Conservation (phyloP, 1,284 basidiomycete species). For the Tilletiopsis washingtonensis region DNA sequence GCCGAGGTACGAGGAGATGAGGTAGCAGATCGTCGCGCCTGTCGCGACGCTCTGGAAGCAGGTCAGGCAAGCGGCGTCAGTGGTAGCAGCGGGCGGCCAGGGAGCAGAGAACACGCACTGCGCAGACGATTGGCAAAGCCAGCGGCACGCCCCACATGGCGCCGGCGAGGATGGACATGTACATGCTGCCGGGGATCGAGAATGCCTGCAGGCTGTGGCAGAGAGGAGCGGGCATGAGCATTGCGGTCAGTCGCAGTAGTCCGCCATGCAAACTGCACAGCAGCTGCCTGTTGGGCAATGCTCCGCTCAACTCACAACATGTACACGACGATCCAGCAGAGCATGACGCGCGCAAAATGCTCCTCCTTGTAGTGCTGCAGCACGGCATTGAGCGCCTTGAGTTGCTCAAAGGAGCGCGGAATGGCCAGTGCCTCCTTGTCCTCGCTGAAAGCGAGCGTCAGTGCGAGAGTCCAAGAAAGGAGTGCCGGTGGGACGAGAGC, state of each 20-base stretch:
- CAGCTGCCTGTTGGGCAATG: no score
- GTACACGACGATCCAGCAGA: slow-evolving; percentile 58
- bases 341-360: slow-evolving; percentile 45
- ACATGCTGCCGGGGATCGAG: slow-evolving; percentile 94
- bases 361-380: slow-evolving; percentile 49
- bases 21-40: slow-evolving; percentile 86
- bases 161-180: slow-evolving; percentile 89
- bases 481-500: not conserved
- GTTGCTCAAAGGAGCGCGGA: slow-evolving; percentile 48
- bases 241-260: no score
- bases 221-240: not conserved
- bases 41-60: slow-evolving; percentile 87
- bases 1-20: slow-evolving; percentile 79
- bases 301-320: slow-evolving; percentile 80
- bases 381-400: slow-evolving; percentile 44
- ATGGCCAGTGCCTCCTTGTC: slow-evolving; percentile 40
- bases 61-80: slow-evolving; percentile 20
- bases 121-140: slow-evolving; percentile 82
- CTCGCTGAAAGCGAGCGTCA: slow-evolving; percentile 1
- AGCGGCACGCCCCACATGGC: slow-evolving; percentile 89
- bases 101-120: slow-evolving; percentile 50
- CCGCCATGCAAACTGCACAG: no score
- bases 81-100: not conserved
- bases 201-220: slow-evolving; percentile 67
- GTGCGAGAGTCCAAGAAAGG: not conserved